phyloP scores from a whole-genome alignment of 805 yeast genomes.

The Priceomyces medius region DNA sequence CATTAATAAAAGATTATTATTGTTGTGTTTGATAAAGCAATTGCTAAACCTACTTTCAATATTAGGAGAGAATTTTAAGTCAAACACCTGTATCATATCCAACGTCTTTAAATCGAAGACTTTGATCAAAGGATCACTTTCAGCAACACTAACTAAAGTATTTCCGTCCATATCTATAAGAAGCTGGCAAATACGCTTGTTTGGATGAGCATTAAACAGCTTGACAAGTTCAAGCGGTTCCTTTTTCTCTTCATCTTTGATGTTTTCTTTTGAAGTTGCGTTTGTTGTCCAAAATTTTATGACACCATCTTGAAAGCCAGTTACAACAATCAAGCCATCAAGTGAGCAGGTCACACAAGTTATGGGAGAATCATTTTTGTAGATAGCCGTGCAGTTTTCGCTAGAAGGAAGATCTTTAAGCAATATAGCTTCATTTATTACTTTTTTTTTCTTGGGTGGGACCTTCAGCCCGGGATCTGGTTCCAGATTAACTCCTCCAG shows the following conservation, averaged over 20 bases:
- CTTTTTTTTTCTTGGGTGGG: background rate
- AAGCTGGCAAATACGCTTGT: slow-evolving; percentile 13
- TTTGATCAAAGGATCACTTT: slow-evolving; percentile 15
- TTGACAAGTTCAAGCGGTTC: slow-evolving; percentile 14
- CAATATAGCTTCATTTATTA: background rate
- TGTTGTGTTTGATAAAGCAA: slow-evolving; percentile 13
- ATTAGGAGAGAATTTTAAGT: slow-evolving; percentile 15
- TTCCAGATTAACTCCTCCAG: background rate
- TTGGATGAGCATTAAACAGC: slow-evolving; percentile 18
- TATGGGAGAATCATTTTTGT: slow-evolving; percentile 12
- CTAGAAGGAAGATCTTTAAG: background rate
- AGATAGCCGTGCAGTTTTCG: slow-evolving; percentile 1
- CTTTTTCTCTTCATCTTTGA: slow-evolving; percentile 4
- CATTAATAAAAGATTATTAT: slow-evolving; percentile 11
- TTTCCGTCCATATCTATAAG: slow-evolving; percentile 14
- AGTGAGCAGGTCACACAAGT: slow-evolving; percentile 12
- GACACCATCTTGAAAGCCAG: slow-evolving; percentile 20
- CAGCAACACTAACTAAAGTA: slow-evolving; percentile 17
- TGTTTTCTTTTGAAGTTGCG: background rate
- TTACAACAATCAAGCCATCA: slow-evolving; percentile 14
- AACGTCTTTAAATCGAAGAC: slow-evolving; percentile 19
- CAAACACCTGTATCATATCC: slow-evolving; percentile 21
- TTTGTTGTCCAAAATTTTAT: slow-evolving; percentile 20
- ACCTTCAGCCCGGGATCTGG: background rate
- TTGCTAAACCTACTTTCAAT: slow-evolving; percentile 7